These are phyloP conservation scores for Epichloe festucae DNA, from an alignment of 2,329 filamentous ascomycete species.

Conservation along the genomic window DNA sequence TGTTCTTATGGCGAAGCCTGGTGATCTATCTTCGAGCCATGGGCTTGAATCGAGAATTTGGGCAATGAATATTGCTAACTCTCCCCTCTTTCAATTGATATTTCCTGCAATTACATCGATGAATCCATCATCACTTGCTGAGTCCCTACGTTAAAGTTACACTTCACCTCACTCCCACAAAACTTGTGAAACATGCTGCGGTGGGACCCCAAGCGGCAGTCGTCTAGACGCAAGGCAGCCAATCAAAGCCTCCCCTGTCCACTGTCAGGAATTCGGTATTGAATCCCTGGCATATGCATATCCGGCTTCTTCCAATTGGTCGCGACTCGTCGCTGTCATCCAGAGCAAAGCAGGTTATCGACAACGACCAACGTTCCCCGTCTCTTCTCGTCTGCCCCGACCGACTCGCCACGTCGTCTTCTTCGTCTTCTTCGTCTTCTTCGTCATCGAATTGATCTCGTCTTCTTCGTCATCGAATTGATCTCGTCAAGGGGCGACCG, in stretches of 20 bases:
- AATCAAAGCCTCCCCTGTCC: not conserved
- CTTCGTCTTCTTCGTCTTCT: not conserved
- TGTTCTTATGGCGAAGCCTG: not conserved
- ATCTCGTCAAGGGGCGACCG: not conserved
- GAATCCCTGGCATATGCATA: not conserved
- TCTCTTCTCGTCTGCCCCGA: not conserved
- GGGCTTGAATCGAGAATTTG: not conserved
- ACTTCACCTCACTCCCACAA: too few relatives aligned
- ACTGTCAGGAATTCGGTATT: not conserved
- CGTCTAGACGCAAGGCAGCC: not conserved
- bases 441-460: not conserved
- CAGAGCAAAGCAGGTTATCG: not conserved
- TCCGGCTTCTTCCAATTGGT: slow-evolving; percentile 3
- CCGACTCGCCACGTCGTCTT: not conserved
- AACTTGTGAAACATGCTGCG: not conserved
- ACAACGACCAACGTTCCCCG: not conserved
- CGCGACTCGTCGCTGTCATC: not conserved
- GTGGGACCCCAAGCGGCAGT: not conserved
- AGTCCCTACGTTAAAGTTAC: too few relatives aligned
- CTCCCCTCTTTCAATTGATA: not conserved
- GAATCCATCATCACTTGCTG: too few relatives aligned
- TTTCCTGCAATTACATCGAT: too few relatives aligned
- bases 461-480: not conserved
- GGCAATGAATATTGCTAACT: too few relatives aligned
- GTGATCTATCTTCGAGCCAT: not conserved